Base-by-base conservation (phyloP, 2,329 filamentous ascomycete species). In the Claviceps africana region DNA sequence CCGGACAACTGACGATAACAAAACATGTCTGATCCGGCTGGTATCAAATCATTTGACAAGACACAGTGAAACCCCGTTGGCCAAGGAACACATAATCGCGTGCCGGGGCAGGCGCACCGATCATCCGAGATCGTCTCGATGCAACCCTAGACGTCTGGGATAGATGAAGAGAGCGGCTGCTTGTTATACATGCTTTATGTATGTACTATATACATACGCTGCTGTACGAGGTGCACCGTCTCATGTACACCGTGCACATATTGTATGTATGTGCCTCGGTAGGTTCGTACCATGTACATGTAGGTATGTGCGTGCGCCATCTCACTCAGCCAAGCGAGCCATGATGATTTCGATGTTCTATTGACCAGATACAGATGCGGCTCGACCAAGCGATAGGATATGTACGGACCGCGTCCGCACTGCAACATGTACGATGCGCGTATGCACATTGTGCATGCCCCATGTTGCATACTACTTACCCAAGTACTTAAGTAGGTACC, bases 71-170 rank as follows among this genome's bases (percentile, higher is more conserved):
- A 42, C 37, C 39, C 19, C 25, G 51, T 53, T 50, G 47, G 47
- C 51, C 33, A 33, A 53, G 51, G 39, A 47, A 53, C 51, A 45
- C 37, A 40, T 19, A 19, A 8, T 42, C n/a, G 9, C n/a, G 15
- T 42, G 39, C n/a, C 9, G n/a, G 35, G 15, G 15, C 17, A 25
- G 25, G 25, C 25, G 25, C 25, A 25, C 25, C 25, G 25, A 25
- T 25, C 25, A 25, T 25, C 35, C 17, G 15, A 37, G 15, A 46
- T 19, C n/a, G 33, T 48, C 33, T 39, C 33, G 33, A 30, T 48
- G 33, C 46, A 19, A 48, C 31, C 31, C 21, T 15, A 13, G 31
- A 37, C 15, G 31, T 28, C 46, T 48, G 31, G 10, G 46, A 47
- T 47, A 10, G 31, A 37, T 25, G 46, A 22, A 25, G 25, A 45